Percentiles rank a stretch among this genome's conserved stretches.
These are phyloP conservation scores for Torulaspora gathmanii DNA, from an alignment of 805 yeast species.

Conservation along the genomic window DNA sequence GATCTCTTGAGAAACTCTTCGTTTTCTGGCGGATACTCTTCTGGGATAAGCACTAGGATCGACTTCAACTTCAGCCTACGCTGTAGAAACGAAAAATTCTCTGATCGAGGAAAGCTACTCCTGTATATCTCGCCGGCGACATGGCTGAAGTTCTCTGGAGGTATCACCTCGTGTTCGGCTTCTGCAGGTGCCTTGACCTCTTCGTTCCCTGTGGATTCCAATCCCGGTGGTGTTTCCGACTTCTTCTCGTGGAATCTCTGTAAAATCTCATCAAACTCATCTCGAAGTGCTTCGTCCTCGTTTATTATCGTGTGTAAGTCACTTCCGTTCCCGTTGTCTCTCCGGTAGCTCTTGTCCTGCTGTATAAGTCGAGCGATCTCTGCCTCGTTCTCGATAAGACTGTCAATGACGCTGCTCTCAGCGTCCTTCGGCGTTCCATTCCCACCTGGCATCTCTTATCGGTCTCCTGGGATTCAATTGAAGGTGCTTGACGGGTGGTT, in stretches of 20 bases:
- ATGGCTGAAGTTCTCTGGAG: conserved; percentile 90
- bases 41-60: conserved; percentile 81
- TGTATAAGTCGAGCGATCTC: conserved; percentile 16
- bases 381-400: conserved; percentile 38
- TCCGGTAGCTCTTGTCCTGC: conserved; percentile 11
- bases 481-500: background rate
- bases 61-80: conserved; percentile 58
- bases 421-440: background rate
- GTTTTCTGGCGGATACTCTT: conserved; percentile 81
- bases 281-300: conserved; percentile 15
- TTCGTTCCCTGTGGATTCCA: conserved; percentile 1
- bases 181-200: conserved; percentile 13
- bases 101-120: conserved; percentile 83
- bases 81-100: conserved; percentile 67
- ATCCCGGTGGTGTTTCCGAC: background rate
- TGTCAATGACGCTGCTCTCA: conserved; percentile 26
- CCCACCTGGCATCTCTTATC: background rate
- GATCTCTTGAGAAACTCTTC: conserved; percentile 55
- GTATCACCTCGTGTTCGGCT: conserved; percentile 32
- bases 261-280: conserved; percentile 17
- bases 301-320: conserved; percentile 19
- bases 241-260: conserved; percentile 13
- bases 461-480: background rate
- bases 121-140: conserved; percentile 78
- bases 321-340: conserved; percentile 14